These are phyloP conservation scores for Alternaria viburni DNA, from an alignment of 2,329 filamentous ascomycete species.

Conservation along the genomic window DNA sequence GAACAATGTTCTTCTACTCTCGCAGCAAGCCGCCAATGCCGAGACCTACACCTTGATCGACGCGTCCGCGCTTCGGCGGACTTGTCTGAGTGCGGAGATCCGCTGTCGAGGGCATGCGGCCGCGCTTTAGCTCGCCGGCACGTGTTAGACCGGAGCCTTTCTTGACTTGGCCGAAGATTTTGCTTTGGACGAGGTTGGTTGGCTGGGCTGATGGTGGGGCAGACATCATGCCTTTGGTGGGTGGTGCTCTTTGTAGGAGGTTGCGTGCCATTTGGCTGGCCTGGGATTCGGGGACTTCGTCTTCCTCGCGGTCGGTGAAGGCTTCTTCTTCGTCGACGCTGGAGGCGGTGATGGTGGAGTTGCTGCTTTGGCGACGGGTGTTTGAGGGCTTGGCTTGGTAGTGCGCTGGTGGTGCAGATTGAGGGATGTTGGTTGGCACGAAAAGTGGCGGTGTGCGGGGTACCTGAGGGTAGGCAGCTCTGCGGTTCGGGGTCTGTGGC, in stretches of 20 bases:
- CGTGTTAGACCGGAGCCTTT: conserved; percentile 55
- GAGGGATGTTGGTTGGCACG: conserved; percentile 40
- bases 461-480: conserved; percentile 66
- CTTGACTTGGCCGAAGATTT: conserved; percentile 67
- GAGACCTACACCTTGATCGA: conserved; percentile 59
- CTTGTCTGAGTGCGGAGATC: conserved; percentile 30
- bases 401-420: conserved; percentile 51
- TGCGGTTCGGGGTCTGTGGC: conserved; percentile 73
- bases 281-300: conserved; percentile 74
- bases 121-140: conserved; percentile 41
- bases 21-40: conserved; percentile 58
- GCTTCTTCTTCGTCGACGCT: conserved; percentile 52
- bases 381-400: conserved; percentile 38
- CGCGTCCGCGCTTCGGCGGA: conserved; percentile 59
- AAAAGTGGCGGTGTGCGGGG: conserved; percentile 54
- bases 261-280: conserved; percentile 78
- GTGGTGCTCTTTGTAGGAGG: conserved; percentile 69
- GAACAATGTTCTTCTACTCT: conserved; percentile 27
- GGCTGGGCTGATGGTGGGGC: conserved; percentile 40
- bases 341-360: conserved; percentile 58
- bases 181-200: conserved; percentile 60
- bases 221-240: conserved; percentile 42
- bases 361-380: conserved; percentile 70
- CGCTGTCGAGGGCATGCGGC: conserved; percentile 32
- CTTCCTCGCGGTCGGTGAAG: conserved; percentile 68